Evolutionary conservation across 2,329 filamentous ascomycete genomes (phyloP).

Genomic region (Periconia digitata): DNA sequence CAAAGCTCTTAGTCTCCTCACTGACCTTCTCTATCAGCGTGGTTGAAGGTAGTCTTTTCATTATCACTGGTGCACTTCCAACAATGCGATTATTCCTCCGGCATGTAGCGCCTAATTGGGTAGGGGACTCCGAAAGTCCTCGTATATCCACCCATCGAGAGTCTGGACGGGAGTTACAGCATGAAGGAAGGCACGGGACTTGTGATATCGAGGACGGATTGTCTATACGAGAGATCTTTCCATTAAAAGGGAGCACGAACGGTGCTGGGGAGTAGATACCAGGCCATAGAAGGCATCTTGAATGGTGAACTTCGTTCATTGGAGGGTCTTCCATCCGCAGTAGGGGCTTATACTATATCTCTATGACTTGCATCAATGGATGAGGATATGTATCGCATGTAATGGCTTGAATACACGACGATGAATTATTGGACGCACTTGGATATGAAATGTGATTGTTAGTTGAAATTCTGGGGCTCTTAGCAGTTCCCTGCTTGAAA

Average conservation of each 20-base stretch:
- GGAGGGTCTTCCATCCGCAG: no score
- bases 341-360: no score
- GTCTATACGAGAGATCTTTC: constrained; percentile 7
- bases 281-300: no score
- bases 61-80: constrained; percentile 46
- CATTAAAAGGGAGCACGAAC: constrained; percentile 3
- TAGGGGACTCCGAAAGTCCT: constrained; percentile 3
- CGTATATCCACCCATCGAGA: background rate
- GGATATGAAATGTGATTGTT: no score
- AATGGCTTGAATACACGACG: no score
- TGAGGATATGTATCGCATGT: no score
- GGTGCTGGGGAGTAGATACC: no score
- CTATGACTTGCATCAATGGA: no score
- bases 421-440: no score
- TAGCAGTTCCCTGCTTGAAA: no score
- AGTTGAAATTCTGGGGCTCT: no score
- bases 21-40: constrained; percentile 21
- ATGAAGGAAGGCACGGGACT: constrained; percentile 6
- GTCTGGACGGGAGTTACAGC: constrained; percentile 9
- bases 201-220: constrained; percentile 6
- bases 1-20: background rate
- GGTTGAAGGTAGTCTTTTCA: constrained; percentile 45
- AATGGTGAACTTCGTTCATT: no score
- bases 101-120: constrained; percentile 33
- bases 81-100: constrained; percentile 45